Conservation (phyloP, 768 basidiomycete genomes). For the Piloderma croceum region DNA sequence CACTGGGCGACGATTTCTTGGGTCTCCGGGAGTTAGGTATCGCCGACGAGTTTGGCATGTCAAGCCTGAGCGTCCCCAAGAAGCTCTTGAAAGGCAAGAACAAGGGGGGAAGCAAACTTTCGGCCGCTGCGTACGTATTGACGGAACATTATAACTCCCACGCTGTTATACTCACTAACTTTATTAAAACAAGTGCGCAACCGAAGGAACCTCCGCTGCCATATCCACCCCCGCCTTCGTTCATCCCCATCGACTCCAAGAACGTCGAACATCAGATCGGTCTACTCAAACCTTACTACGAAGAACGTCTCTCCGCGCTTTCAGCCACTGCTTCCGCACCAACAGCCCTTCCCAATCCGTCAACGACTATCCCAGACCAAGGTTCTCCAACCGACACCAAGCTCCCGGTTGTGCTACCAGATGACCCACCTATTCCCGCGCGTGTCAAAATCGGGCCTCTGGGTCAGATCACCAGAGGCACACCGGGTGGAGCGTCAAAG, state of each 20-base stretch:
- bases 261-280: slow-evolving; percentile 80
- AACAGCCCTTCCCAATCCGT: not conserved
- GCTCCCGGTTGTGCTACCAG: slow-evolving; percentile 41
- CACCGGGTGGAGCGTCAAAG: slow-evolving; percentile 35
- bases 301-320: slow-evolving; percentile 41
- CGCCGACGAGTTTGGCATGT: slow-evolving; percentile 76
- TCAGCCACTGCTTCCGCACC: slow-evolving; percentile 6
- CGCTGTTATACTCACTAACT: not conserved
- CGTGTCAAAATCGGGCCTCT: slow-evolving; percentile 76
- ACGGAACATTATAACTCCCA: slow-evolving; percentile 3
- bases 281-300: slow-evolving; percentile 73
- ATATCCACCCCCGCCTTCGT: slow-evolving; percentile 80
- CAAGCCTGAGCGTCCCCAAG: slow-evolving; percentile 74
- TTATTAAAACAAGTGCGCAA: slow-evolving; percentile 40
- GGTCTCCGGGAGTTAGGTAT: slow-evolving; percentile 86
- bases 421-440: slow-evolving; percentile 53
- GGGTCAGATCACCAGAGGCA: slow-evolving; percentile 63
- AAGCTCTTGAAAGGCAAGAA: slow-evolving; percentile 65
- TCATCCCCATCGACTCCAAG: slow-evolving; percentile 61
- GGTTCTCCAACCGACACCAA: slow-evolving; percentile 2
- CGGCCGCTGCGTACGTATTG: slow-evolving; percentile 47
- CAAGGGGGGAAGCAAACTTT: slow-evolving; percentile 31
- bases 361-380: not conserved
- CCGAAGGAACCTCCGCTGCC: slow-evolving; percentile 73
- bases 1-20: slow-evolving; percentile 89